phyloP scores from a whole-genome alignment of 192 early-diverging fungal species.

The Piromyces sp. region DNA sequence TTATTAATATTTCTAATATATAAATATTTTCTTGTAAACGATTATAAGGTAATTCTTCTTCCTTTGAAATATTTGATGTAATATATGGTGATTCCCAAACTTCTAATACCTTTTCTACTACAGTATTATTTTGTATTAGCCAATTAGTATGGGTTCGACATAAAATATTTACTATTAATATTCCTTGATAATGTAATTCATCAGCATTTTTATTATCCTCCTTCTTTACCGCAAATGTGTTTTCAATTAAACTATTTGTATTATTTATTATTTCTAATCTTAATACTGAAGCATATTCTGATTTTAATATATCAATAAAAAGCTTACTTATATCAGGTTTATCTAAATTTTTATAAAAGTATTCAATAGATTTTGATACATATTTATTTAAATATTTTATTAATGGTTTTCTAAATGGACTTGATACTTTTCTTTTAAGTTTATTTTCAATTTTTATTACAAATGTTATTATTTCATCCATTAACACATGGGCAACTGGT shows the following conservation, averaged over 20 bases:
- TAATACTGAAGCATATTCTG: conserved; percentile 31
- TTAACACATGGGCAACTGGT: conserved; percentile 70
- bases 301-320: conserved; percentile 40
- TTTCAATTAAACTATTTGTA: conserved; percentile 27
- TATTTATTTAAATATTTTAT: conserved; percentile 85
- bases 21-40: conserved; percentile 23
- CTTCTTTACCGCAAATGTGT: conserved; percentile 1
- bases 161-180: conserved; percentile 38
- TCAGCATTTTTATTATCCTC: conserved; percentile 8
- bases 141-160: conserved; percentile 29
- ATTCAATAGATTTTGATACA: conserved; percentile 59
- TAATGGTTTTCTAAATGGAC: conserved; percentile 82
- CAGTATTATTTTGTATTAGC: conserved; percentile 14
- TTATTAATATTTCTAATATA: conserved; percentile 55
- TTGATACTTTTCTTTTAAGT: conserved; percentile 63
- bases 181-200: conserved; percentile 30
- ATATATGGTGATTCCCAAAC: background rate
- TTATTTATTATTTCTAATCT: conserved; percentile 47
- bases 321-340: conserved; percentile 38
- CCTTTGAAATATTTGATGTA: background rate
- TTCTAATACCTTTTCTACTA: background rate
- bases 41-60: background rate
- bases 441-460: conserved; percentile 74
- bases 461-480: conserved; percentile 76
- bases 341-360: conserved; percentile 58